These are phyloP conservation scores for Neofusicoccum ribis DNA, from an alignment of 2,329 filamentous ascomycete species.

Conservation along the genomic window DNA sequence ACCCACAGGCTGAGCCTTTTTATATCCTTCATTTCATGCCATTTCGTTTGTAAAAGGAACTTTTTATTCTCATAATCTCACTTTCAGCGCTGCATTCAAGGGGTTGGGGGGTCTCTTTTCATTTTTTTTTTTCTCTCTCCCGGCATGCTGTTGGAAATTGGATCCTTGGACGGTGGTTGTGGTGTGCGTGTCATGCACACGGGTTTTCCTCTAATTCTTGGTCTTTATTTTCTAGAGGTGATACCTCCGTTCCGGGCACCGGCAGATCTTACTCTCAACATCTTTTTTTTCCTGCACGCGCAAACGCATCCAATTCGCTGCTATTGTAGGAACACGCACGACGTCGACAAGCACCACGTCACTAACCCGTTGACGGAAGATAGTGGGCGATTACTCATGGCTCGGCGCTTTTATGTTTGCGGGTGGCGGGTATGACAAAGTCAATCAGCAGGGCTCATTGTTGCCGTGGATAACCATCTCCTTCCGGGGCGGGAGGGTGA, in stretches of 20 bases:
- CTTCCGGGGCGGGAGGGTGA: too few relatives aligned
- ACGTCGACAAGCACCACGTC: too few relatives aligned
- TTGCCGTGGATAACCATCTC: too few relatives aligned
- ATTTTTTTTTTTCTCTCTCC: too few relatives aligned
- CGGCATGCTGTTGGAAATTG: neutral
- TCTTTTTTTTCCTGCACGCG: neutral
- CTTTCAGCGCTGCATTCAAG: neutral
- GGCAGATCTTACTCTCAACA: neutral
- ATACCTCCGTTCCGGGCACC: neutral
- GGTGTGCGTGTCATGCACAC: neutral
- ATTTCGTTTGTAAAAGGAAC: neutral
- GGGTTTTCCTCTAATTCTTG: neutral
- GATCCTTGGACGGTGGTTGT: neutral
- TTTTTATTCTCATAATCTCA: neutral
- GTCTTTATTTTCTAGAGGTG: neutral
- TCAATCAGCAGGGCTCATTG: neutral
- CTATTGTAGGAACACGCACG: too few relatives aligned
- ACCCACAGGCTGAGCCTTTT: slow-evolving; percentile 14
- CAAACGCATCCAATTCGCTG: neutral
- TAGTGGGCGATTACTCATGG: neutral
- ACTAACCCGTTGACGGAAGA: neutral
- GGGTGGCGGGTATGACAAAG: neutral
- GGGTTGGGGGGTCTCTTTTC: neutral
- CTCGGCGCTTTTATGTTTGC: neutral
- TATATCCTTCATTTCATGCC: neutral